phyloP scores from a whole-genome alignment of 495 filamentous ascomycete species.

The Venustampulla echinocandica region DNA sequence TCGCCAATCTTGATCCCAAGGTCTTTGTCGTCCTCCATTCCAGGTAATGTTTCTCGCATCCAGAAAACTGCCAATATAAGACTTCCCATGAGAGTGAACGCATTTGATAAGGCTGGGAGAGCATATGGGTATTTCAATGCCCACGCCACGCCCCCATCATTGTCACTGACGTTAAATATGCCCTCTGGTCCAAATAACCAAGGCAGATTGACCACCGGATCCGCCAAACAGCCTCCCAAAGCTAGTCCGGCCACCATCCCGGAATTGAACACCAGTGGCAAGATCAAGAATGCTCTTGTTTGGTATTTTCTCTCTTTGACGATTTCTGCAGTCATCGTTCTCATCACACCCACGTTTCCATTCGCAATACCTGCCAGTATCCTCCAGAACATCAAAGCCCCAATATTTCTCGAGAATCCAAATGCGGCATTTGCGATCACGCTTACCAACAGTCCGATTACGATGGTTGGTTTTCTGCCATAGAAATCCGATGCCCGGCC shows the following conservation, averaged over 20 bases:
- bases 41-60: constrained; percentile 52
- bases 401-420: constrained; percentile 62
- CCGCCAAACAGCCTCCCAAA: constrained; percentile 51
- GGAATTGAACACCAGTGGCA: constrained; percentile 71
- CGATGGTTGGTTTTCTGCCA: constrained; percentile 66
- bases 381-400: constrained; percentile 58
- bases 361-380: constrained; percentile 61
- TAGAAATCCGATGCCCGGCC: constrained; percentile 60
- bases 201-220: constrained; percentile 58
- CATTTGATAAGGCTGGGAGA: constrained; percentile 65
- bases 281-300: constrained; percentile 65
- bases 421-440: constrained; percentile 63
- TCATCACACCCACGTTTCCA: constrained; percentile 71
- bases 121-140: constrained; percentile 64
- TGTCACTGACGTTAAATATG: constrained; percentile 24
- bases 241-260: constrained; percentile 53
- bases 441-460: constrained; percentile 61
- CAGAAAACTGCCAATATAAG: constrained; percentile 50
- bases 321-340: constrained; percentile 70
- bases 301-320: constrained; percentile 56
- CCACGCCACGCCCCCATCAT: constrained; percentile 45
- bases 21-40: constrained; percentile 24
- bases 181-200: constrained; percentile 51
- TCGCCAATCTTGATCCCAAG: constrained; percentile 18
- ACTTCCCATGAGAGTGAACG: constrained; percentile 50